Evolutionary conservation across 129 eudicot species (phyloP).

Genomic region (Smallanthus sonchifolius): DNA sequence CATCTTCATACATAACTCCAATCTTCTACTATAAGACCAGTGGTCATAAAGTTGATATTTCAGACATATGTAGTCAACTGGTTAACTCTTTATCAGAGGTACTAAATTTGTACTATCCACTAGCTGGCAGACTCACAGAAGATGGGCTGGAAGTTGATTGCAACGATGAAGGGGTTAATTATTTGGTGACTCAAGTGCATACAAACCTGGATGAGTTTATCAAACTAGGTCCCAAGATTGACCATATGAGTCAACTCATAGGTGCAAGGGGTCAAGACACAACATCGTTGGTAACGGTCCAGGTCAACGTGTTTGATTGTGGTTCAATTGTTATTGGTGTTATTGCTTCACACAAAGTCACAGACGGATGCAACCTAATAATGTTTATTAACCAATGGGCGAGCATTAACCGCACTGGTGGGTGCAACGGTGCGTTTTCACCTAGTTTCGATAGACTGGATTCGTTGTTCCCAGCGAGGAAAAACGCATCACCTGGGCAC

Average conservation of each 20-base stretch:
- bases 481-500: not conserved
- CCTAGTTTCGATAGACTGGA: slow-evolving; percentile 20
- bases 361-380: slow-evolving; percentile 29
- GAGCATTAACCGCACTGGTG: not conserved
- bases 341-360: slow-evolving; percentile 40
- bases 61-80: slow-evolving; percentile 10
- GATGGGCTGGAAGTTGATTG: slow-evolving; percentile 36
- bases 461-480: slow-evolving; percentile 18
- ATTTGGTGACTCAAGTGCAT: slow-evolving; percentile 28
- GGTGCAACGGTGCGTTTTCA: not conserved
- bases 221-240: slow-evolving; percentile 13
- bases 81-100: slow-evolving; percentile 42
- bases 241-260: slow-evolving; percentile 22
- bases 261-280: slow-evolving; percentile 3
- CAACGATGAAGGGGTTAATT: slow-evolving; percentile 37
- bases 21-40: slow-evolving; percentile 36
- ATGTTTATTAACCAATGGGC: slow-evolving; percentile 39
- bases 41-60: not conserved
- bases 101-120: slow-evolving; percentile 40
- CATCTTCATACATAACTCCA: slow-evolving; percentile 14
- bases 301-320: slow-evolving; percentile 40
- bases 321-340: slow-evolving; percentile 47
- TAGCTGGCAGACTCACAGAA: slow-evolving; percentile 39
- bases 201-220: slow-evolving; percentile 23
- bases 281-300: slow-evolving; percentile 29